A percentile compares a stretch with the other conserved stretches of the same genome.
Evolutionary conservation across 139 green algal genomes (phyloP).

Genomic region (Chlamydomonas schloesseri): DNA sequence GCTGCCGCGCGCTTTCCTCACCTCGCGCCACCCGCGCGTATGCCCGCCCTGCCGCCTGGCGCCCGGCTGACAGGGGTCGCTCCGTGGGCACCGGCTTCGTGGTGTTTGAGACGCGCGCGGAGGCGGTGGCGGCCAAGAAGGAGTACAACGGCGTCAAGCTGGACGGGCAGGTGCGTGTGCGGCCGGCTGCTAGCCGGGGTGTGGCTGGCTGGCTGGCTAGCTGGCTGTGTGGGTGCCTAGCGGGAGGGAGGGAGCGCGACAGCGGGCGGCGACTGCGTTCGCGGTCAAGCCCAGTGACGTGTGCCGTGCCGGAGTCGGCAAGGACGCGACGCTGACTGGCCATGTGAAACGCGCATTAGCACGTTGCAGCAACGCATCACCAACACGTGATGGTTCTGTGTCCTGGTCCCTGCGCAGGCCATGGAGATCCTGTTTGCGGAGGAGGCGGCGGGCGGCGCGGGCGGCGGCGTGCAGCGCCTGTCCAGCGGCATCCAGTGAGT

Average conservation of each 20-base stretch:
- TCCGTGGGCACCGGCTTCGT: constrained; percentile 23
- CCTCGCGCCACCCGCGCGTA: too few relatives aligned
- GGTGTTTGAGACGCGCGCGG: not conserved
- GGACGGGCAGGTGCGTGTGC: not conserved
- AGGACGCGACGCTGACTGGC: too few relatives aligned
- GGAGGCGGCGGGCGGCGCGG: not conserved
- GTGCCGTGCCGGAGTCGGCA: too few relatives aligned
- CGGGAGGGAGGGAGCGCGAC: not conserved
- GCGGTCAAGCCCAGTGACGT: too few relatives aligned
- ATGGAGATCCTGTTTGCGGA: constrained; percentile 22
- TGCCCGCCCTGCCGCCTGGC: too few relatives aligned
- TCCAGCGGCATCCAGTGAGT: constrained; percentile 26
- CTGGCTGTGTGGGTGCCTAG: not conserved
- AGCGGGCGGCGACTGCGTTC: too few relatives aligned
- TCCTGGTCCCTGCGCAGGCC: too few relatives aligned
- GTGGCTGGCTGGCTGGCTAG: not conserved
- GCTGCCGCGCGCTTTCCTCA: too few relatives aligned
- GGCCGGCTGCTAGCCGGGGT: not conserved
- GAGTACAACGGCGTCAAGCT: constrained; percentile 40
- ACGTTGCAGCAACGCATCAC: not conserved
- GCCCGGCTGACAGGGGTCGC: constrained; percentile 31
- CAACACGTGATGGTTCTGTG: too few relatives aligned
- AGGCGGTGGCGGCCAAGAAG: constrained; percentile 5
- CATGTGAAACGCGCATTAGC: too few relatives aligned
- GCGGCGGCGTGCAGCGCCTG: not conserved